Conservation (phyloP, 208 protist genomes). For the Leishmania lainsoni region DNA sequence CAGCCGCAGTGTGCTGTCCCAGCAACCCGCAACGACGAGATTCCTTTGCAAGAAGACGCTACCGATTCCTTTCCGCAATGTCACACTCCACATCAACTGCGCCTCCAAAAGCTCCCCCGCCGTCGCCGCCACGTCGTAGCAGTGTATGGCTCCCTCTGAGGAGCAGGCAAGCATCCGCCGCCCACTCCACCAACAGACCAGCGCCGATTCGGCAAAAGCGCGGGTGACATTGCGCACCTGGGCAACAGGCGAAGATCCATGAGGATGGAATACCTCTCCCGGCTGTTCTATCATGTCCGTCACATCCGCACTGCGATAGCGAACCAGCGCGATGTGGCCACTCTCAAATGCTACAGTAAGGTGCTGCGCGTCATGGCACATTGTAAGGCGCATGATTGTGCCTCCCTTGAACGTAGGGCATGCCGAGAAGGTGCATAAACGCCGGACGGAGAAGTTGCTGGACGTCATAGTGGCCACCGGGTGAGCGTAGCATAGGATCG, state of each 20-base stretch:
- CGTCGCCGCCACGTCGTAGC: constrained; percentile 38
- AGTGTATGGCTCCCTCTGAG: constrained; percentile 68
- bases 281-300: background rate
- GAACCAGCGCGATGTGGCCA: constrained; percentile 62
- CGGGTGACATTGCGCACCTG: constrained; percentile 46
- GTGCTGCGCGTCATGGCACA: constrained; percentile 41
- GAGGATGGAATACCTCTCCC: background rate
- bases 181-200: constrained; percentile 61
- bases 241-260: background rate
- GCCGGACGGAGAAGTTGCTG: constrained; percentile 24
- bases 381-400: constrained; percentile 74
- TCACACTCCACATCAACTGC: constrained; percentile 46
- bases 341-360: constrained; percentile 75
- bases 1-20: constrained; percentile 78
- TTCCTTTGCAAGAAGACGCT: constrained; percentile 52
- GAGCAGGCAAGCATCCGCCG: constrained; percentile 57
- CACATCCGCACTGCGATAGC: background rate
- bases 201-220: constrained; percentile 72
- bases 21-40: constrained; percentile 63
- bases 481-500: constrained; percentile 28
- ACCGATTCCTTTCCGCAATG: constrained; percentile 66
- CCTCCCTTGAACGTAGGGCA: constrained; percentile 63
- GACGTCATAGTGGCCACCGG: constrained; percentile 1
- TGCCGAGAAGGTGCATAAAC: constrained; percentile 42
- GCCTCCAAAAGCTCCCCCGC: constrained; percentile 24